A percentile compares a stretch with the other conserved stretches of the same genome.
phyloP scores from a whole-genome alignment of 2,329 filamentous ascomycete species.

The Microdochium paspali region DNA sequence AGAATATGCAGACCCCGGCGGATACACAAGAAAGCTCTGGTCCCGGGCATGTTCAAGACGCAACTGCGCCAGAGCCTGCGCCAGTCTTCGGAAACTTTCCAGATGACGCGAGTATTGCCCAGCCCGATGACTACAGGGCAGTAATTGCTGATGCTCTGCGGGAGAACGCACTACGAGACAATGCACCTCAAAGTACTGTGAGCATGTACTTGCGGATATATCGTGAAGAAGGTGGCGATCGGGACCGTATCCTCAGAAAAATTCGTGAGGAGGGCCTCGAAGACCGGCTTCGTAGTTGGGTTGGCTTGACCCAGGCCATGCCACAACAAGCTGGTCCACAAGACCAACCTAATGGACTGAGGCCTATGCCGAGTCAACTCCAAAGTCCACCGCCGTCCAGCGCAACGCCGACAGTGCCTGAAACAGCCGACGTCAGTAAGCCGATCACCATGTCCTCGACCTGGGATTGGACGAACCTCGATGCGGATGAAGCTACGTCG shows the following conservation, averaged over 20 bases:
- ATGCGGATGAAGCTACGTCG: not conserved
- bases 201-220: conserved; percentile 46
- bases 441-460: not conserved
- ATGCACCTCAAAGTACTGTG: conserved; percentile 14
- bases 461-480: not conserved
- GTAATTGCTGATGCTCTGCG: not conserved
- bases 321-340: not conserved
- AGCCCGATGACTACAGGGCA: not conserved
- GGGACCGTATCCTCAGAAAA: conserved; percentile 47
- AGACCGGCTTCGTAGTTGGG: conserved; percentile 49
- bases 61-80: not conserved
- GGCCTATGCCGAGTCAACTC: not conserved
- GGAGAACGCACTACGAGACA: conserved; percentile 4
- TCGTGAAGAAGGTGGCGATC: conserved; percentile 49
- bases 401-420: not conserved
- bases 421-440: not conserved
- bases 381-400: not conserved
- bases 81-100: not conserved
- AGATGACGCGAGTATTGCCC: not conserved
- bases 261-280: conserved; percentile 51
- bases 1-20: not conserved
- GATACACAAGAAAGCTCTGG: not conserved
- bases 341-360: not conserved
- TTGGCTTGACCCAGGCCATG: conserved; percentile 38
- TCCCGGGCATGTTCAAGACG: not conserved